A percentile compares a stretch with the other conserved stretches of the same genome.
phyloP scores from a whole-genome alignment of 441 rosid species.

The Populus hybrid region DNA sequence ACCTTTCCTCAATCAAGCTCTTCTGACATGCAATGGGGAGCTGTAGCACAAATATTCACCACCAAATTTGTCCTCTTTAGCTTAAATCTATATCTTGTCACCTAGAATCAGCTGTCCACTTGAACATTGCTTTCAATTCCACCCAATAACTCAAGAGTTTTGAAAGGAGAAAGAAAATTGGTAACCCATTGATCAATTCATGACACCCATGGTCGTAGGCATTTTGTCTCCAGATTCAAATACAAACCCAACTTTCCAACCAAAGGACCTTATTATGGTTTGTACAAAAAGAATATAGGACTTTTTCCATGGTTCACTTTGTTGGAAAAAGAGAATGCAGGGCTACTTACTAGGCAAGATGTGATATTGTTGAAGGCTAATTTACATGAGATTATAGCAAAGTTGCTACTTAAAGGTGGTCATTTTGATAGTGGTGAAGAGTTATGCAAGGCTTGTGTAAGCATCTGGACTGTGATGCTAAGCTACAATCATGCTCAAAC shows the following conservation, averaged over 20 bases:
- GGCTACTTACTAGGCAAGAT: constrained; percentile 82
- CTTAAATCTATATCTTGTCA: constrained; percentile 64
- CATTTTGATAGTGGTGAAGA: constrained; percentile 84
- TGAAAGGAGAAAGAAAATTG: constrained; percentile 55
- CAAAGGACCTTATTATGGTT: constrained; percentile 68
- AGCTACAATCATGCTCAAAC: constrained; percentile 82
- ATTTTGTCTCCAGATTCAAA: constrained; percentile 80
- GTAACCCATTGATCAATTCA: constrained; percentile 45
- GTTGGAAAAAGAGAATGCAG: constrained; percentile 66
- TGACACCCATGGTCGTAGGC: constrained; percentile 91
- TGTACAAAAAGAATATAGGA: constrained; percentile 78
- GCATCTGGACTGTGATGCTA: constrained; percentile 90
- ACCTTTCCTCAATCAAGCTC: constrained; percentile 90
- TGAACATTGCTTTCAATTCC: constrained; percentile 73
- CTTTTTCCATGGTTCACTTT: constrained; percentile 74
- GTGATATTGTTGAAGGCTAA: constrained; percentile 77
- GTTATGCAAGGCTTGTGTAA: constrained; percentile 76
- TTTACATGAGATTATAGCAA: constrained; percentile 79
- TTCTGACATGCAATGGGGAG: constrained; percentile 65
- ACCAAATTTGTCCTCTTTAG: constrained; percentile 66
- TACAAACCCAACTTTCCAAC: constrained; percentile 71
- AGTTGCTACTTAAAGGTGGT: constrained; percentile 78
- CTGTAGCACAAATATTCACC: constrained; percentile 66
- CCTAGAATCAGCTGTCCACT: constrained; percentile 57
- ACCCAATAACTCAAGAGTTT: constrained; percentile 57